phyloP scores from a whole-genome alignment of 352 stramenopile species.

The Aphanomyces invadans region DNA sequence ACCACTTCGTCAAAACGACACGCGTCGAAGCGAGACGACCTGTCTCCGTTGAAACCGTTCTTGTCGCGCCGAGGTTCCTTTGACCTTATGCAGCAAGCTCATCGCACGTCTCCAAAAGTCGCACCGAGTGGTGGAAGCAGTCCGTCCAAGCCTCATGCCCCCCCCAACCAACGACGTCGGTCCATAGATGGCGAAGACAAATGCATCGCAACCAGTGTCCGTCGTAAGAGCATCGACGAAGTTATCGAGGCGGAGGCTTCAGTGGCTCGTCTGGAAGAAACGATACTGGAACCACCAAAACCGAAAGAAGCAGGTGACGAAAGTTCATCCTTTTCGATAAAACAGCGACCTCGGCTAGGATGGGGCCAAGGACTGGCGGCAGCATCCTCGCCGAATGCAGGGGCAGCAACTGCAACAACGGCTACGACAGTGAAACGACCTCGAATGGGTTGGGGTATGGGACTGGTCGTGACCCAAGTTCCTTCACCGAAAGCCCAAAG shows the following conservation, averaged over 20 bases:
- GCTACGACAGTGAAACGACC: constrained; percentile 40
- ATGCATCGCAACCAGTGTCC: background rate
- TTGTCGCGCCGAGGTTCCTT: background rate
- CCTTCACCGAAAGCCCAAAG: constrained; percentile 23
- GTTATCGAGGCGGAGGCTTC: no score
- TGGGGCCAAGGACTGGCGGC: constrained; percentile 80
- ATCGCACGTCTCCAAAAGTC: background rate
- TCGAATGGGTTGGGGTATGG: constrained; percentile 64
- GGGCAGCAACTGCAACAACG: no score
- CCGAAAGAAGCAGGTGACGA: constrained; percentile 1
- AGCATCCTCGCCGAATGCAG: no score
- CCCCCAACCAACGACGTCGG: constrained; percentile 1
- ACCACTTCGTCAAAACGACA: background rate
- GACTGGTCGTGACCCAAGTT: constrained; percentile 1
- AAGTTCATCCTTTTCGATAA: constrained; percentile 3
- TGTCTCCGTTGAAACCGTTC: constrained; percentile 5
- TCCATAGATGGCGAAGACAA: constrained; percentile 6
- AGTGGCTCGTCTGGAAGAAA: constrained; percentile 1
- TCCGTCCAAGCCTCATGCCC: background rate
- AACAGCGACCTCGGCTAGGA: constrained; percentile 57
- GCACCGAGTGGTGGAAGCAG: no score
- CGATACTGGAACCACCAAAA: constrained; percentile 1
- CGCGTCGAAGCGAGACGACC: background rate
- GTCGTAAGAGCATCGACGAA: constrained; percentile 7
- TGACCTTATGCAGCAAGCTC: background rate